Base-by-base conservation (phyloP, 768 basidiomycete genomes). In the Podaxis carcinomalis region DNA sequence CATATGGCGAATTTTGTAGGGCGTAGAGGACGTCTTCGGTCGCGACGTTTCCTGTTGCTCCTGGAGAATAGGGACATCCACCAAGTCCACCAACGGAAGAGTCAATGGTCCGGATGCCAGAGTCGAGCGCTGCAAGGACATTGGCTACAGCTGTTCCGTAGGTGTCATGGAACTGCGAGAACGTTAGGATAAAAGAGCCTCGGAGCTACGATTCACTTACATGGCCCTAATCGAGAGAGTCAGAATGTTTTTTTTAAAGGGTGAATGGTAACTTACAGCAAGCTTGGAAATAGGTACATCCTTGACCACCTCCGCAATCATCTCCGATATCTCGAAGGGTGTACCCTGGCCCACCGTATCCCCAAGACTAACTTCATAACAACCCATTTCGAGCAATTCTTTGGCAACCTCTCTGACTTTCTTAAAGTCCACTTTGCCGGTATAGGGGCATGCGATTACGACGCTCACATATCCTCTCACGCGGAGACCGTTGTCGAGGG, bases 11-110 rank as follows among this genome's bases (percentile, higher is more conserved):
- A 54, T 75, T 86, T 66, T 79, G 82, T 6, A 98, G 80, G 0
- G 91, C 89, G 64, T 97, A 94, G 7, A 96, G 78, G 0, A 96
- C 84, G 65, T 96, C 92, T 66, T 98, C 95, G 0, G 96, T 98
- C 0, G 93, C 88, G 16, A 97, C 92, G 66, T 97, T 97, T 14
- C 96, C 95, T 0, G 93, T 95, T 13, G 95, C 95, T 4, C 95
- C 95, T 1, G 95, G 96, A 1, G 95, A 94, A 73, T 93, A 98
- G 2, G 95, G 95, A 68, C 96, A 98, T 16, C 95, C 94, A 2
- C 96, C 95, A 1, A 98, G 85, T 0, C 95, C 95, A 16, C 89
- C 93, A 16, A 97, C 85, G 0, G 90, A 87, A 1, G 90, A 79
- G 68, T 91, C 95, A 46, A 98, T 82, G 2, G 93, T 91, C 10